Base-by-base conservation (phyloP, 1,284 basidiomycete genomes). In the Phlebopus sp. region DNA sequence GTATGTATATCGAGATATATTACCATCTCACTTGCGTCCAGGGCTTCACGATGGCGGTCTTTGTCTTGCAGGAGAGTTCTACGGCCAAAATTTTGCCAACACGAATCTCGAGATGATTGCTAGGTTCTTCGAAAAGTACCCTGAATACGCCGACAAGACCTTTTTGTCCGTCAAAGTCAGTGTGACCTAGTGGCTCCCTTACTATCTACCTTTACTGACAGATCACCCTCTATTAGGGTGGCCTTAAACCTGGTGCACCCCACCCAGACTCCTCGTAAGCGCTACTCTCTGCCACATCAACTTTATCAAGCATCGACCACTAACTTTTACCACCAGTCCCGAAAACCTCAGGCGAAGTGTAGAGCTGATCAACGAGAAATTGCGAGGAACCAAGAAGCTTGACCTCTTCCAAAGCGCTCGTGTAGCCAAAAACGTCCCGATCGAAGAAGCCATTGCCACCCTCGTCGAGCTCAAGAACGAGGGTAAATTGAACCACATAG, bases 121-220 rank as follows among this genome's bases (percentile, higher is more conserved):
- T 6, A 57, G 72, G n/a, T 76, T 76, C 61, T 77, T 72, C 56
- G 67, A 68, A 2, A 72, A 69, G 47, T 75, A 82, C 55, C 81
- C 81, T 4, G 74, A 79, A 32, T 76, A 80, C 57, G 71, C 63
- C n/a, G 71, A 76, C 37, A 76, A 71, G 57, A 70, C 77, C 2
- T 69, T 76, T 40, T 55, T 82, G 21, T 77, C 67, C 2, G 60
- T 73, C 40, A 72, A 73, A 47, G 69, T 62, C 1, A 6, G 34
- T 11, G 31, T 8, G 10, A 34, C 4, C 25, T n/a, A 10, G 10
- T 21, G 2, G 9, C 18, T 18, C 18, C 7, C 15, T 23, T 37
- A 66, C 15, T 59, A 72, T 8, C 42, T 7, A 4, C 25, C 56
- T 72, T 76, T 23, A 14, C 14, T 45, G 23, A 52, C 17, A 17